phyloP scores from a whole-genome alignment of 73 alveolate genomes.

The Uronychia binucleata region DNA sequence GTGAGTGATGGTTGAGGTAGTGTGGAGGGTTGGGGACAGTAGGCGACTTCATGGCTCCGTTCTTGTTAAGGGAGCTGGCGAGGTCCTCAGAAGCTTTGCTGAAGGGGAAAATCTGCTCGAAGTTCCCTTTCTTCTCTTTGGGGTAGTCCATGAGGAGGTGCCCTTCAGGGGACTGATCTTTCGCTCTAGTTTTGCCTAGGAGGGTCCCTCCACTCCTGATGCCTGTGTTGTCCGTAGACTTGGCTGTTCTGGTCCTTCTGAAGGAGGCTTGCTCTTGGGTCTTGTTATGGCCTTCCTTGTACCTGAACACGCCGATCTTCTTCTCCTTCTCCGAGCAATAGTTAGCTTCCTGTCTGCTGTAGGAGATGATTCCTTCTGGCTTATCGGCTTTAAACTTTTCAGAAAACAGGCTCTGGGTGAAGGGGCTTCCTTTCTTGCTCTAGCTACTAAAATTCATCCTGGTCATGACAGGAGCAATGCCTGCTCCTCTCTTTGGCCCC shows the following conservation, averaged over 20 bases:
- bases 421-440: neutral
- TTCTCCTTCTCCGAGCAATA: too few species aligned
- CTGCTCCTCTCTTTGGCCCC: neutral
- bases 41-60: constrained; percentile 7
- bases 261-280: neutral
- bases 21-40: constrained; percentile 57
- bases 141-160: neutral
- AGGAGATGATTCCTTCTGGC: too few species aligned
- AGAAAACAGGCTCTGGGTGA: neutral
- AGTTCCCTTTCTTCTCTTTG: constrained; percentile 47
- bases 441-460: too few species aligned
- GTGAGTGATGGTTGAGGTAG: too few species aligned
- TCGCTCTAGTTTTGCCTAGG: neutral
- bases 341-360: neutral
- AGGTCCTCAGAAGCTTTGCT: constrained; percentile 45
- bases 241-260: neutral
- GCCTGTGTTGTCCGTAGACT: neutral
- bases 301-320: too few species aligned
- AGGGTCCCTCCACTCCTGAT: neutral
- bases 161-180: neutral
- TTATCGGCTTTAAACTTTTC: neutral
- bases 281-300: neutral
- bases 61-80: constrained; percentile 38
- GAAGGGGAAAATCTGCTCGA: constrained; percentile 54
- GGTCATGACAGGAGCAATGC: neutral